Evolutionary conservation across 2,329 filamentous ascomycete species (phyloP), one percentile per base, ranked within the genome.

Genomic region (Sordariomycetes sp.): DNA sequence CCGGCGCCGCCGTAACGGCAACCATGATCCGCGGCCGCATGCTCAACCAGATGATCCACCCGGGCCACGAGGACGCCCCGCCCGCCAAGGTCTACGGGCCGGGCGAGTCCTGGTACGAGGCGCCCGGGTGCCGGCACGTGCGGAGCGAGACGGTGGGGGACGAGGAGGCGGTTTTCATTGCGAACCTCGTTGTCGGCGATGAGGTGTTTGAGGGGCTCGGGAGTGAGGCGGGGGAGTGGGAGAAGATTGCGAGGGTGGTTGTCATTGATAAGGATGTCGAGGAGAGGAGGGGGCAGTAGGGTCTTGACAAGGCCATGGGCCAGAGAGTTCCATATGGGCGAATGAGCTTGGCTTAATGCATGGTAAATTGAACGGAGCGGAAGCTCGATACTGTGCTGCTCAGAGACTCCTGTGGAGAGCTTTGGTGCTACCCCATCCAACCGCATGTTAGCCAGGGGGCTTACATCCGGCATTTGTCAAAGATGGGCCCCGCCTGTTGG

Each of bases 61-160:
- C 34, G 20, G 20, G 45, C 22, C 13, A 15, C 22, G 53, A 54
- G 28, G 8, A 20, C 53, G 34, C 35, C 35, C 25, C 24, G 42
- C 53, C 7, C 5, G 60, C 63, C 2, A 52, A 56, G 22, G 60
- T 64, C 10, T 62, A 62, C 39, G 55, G 51, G 24, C 56, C 60
- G 12, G 63, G 63, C 6, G 63, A 62, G 12, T 61, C 58, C 45
- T 64, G 60, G 57, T 63, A 59, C 55, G 63, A 64, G 58, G 60
- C 60, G 28, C 62, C 63, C 1, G 62, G 62, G 13, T 64, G 63
- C 56, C 63, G 62, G 39, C 63, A 64, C 24, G 53, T 54, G 20
- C 34, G 53, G 8, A 45, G 35, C 13, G 53, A 54, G 53, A 54
- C 7, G 17, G 53, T 42, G n/a, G 53, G 53, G 4, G 22, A 54